A percentile compares a stretch with the other conserved stretches of the same genome.
These are phyloP conservation scores for Nitzschia putrida DNA, from an alignment of 108 stramenopile species.

Conservation along the genomic window DNA sequence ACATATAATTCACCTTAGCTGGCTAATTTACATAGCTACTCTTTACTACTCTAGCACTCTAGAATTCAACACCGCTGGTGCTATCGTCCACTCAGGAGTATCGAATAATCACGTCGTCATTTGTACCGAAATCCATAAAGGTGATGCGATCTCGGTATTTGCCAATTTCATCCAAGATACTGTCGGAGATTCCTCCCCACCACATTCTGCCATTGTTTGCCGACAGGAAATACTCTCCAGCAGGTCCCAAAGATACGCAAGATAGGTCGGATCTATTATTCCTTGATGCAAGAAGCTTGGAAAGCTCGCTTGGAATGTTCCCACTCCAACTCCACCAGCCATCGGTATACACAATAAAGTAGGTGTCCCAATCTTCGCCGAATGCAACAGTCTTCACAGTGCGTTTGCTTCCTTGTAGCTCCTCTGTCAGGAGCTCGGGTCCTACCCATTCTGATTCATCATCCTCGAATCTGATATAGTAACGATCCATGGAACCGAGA, in stretches of 20 bases:
- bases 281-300: not conserved
- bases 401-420: no score
- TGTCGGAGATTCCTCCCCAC: not conserved
- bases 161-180: not conserved
- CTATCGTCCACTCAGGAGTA: no score
- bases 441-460: slow-evolving; percentile 1
- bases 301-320: not conserved
- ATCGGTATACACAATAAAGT: not conserved
- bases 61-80: no score
- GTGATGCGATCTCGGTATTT: not conserved
- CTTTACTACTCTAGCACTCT: no score
- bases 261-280: not conserved
- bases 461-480: slow-evolving; percentile 2
- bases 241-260: slow-evolving; percentile 1
- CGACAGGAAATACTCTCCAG: not conserved
- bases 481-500: slow-evolving; percentile 7
- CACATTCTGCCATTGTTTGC: not conserved
- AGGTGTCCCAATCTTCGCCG: not conserved
- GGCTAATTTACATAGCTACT: no score
- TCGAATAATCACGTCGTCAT: no score
- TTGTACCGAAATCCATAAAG: slow-evolving; percentile 7
- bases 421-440: not conserved
- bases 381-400: no score
- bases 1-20: no score
- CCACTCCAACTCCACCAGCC: not conserved